Conservation (phyloP, 495 filamentous ascomycete genomes). For the Filosporella fistucella region DNA sequence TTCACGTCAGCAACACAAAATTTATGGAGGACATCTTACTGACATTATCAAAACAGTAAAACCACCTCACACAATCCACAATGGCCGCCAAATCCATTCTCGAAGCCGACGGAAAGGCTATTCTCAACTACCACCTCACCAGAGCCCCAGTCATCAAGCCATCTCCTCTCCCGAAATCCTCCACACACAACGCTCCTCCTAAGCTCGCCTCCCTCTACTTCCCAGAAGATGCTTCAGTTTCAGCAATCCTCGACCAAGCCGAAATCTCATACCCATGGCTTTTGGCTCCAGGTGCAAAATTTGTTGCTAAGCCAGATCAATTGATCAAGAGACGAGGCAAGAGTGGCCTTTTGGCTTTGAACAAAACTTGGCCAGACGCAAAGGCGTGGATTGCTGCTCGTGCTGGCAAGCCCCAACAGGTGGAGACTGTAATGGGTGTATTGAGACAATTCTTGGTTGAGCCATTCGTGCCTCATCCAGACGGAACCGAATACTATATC, state of each 20-base stretch:
- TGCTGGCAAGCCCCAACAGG: conserved; percentile 85
- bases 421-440: conserved; percentile 85
- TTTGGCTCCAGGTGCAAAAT: conserved; percentile 72
- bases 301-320: conserved; percentile 99
- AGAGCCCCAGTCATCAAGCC: conserved; percentile 97
- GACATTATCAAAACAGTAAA: conserved; percentile 17
- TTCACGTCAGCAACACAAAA: conserved; percentile 8
- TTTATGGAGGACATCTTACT: conserved; percentile 5
- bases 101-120: conserved; percentile 99
- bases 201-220: conserved; percentile 92
- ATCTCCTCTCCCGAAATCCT: conserved; percentile 77
- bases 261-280: conserved; percentile 96
- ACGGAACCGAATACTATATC: conserved; percentile 96
- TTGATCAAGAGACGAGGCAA: conserved; percentile 99
- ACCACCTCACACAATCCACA: conserved; percentile 28
- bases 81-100: conserved; percentile 99
- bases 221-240: conserved; percentile 77
- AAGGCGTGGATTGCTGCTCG: conserved; percentile 88
- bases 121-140: conserved; percentile 99
- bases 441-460: conserved; percentile 96
- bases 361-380: conserved; percentile 95
- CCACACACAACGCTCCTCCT: conserved; percentile 88
- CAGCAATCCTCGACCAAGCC: conserved; percentile 88
- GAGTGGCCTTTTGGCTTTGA: conserved; percentile 92
- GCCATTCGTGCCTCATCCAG: conserved; percentile 93